phyloP scores from a whole-genome alignment of 2,329 filamentous ascomycete genomes.

The Ophiobolus disseminans region DNA sequence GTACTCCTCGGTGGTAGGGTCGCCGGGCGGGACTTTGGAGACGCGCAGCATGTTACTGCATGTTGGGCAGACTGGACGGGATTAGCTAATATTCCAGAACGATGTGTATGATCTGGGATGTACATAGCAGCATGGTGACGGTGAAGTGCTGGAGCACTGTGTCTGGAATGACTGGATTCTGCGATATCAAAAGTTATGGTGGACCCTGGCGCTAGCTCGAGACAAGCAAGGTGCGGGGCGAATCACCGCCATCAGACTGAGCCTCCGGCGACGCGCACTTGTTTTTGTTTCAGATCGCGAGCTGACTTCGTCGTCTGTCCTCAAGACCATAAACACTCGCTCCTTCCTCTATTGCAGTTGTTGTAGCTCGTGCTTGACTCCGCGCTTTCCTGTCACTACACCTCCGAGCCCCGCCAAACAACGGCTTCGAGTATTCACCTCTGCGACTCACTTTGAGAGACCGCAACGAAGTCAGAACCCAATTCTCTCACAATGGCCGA shows the following conservation, averaged over 20 bases:
- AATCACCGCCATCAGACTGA: slow-evolving; percentile 7
- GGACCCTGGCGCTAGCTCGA: slow-evolving; percentile 29
- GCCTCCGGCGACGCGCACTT: slow-evolving; percentile 19
- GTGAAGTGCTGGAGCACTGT: slow-evolving; percentile 7
- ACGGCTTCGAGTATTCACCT: neutral
- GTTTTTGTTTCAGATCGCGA: slow-evolving; percentile 23
- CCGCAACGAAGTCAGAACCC: neutral
- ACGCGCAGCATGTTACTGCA: slow-evolving; percentile 87
- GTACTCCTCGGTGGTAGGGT: slow-evolving; percentile 47
- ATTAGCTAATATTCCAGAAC: neutral
- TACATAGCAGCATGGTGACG: slow-evolving; percentile 75
- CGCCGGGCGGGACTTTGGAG: slow-evolving; percentile 55
- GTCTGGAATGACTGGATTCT: slow-evolving; percentile 1
- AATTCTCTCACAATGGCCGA: slow-evolving; percentile 41
- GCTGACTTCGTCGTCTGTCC: neutral
- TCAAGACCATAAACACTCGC: neutral
- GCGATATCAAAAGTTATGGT: slow-evolving; percentile 35
- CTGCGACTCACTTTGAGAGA: neutral
- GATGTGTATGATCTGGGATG: slow-evolving; percentile 17
- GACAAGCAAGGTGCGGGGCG: slow-evolving; percentile 37
- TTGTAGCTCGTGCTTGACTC: neutral
- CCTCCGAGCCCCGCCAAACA: neutral
- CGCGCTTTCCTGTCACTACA: neutral
- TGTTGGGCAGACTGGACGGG: slow-evolving; percentile 71
- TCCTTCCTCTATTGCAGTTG: neutral